These are phyloP conservation scores for Xylaria sp. DNA, from an alignment of 2,329 filamentous ascomycete genomes.

Conservation along the genomic window DNA sequence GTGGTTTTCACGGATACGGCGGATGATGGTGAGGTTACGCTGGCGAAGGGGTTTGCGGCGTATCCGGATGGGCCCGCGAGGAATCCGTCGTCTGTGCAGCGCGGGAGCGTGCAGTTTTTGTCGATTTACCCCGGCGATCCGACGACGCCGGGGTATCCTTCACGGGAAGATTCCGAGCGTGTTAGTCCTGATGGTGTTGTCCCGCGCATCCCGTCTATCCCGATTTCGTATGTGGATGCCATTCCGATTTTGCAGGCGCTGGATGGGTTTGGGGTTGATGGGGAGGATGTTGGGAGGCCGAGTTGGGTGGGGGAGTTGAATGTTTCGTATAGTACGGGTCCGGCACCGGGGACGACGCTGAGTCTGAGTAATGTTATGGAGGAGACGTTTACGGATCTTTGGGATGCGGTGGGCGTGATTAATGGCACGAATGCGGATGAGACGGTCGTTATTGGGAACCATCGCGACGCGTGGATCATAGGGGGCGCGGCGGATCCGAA, in stretches of 20 bases:
- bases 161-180: constrained; percentile 64
- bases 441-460: constrained; percentile 73
- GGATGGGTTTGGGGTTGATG: constrained; percentile 68
- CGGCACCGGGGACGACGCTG: constrained; percentile 52
- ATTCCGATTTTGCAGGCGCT: constrained; percentile 71
- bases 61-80: constrained; percentile 75
- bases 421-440: constrained; percentile 72
- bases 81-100: constrained; percentile 70
- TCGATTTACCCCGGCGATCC: constrained; percentile 59
- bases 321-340: constrained; percentile 40
- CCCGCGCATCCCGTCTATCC: constrained; percentile 73
- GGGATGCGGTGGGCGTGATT: constrained; percentile 75
- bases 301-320: constrained; percentile 53
- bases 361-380: constrained; percentile 64
- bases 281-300: constrained; percentile 56
- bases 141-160: constrained; percentile 78
- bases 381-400: constrained; percentile 63
- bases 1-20: constrained; percentile 71
- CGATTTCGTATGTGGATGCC: constrained; percentile 72
- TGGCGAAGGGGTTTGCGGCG: constrained; percentile 63
- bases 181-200: constrained; percentile 56
- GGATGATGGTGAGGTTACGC: constrained; percentile 69
- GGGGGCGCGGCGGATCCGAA: constrained; percentile 84
- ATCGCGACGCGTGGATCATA: constrained; percentile 77
- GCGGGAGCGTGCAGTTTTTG: constrained; percentile 70